Evolutionary conservation across 306 rosid species (phyloP).

Genomic region (Macrotyloma uniflorum): DNA sequence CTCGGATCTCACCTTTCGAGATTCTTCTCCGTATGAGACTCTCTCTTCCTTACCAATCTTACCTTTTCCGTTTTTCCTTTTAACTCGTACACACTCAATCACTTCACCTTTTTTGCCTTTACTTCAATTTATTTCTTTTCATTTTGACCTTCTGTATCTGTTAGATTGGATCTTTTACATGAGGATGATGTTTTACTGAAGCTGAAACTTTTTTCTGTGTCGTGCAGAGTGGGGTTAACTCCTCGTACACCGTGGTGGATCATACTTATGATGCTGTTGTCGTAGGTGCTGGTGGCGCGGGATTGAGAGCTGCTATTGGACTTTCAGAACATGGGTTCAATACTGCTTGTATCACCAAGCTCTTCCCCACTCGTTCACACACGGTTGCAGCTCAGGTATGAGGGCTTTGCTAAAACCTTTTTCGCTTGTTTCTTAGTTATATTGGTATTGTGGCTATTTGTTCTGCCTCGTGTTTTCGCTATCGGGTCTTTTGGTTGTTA

Average conservation of each 20-base stretch:
- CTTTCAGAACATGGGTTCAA: constrained; percentile 91
- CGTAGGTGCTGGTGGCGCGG: constrained; percentile 95
- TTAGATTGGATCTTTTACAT: constrained; percentile 15
- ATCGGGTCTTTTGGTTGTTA: neutral
- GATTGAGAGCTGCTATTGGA: constrained; percentile 88
- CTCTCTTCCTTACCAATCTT: neutral
- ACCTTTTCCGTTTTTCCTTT: neutral
- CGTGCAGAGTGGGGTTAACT: constrained; percentile 58
- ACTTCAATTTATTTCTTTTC: neutral
- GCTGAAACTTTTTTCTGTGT: neutral
- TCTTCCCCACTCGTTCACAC: constrained; percentile 93
- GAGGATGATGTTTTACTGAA: neutral
- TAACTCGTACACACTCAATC: neutral
- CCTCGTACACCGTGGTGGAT: constrained; percentile 84
- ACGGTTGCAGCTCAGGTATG: constrained; percentile 93
- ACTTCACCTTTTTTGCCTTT: neutral
- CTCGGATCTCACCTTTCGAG: constrained; percentile 68
- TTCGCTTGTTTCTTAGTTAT: neutral
- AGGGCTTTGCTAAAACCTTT: neutral
- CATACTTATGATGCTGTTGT: constrained; percentile 86
- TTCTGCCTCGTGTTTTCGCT: neutral
- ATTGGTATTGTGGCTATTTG: neutral
- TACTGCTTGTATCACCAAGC: constrained; percentile 90
- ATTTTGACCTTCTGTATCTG: neutral
- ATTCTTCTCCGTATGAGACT: constrained; percentile 64